phyloP scores from a whole-genome alignment of 2,329 filamentous ascomycete species.

The Clonostachys byssicola region DNA sequence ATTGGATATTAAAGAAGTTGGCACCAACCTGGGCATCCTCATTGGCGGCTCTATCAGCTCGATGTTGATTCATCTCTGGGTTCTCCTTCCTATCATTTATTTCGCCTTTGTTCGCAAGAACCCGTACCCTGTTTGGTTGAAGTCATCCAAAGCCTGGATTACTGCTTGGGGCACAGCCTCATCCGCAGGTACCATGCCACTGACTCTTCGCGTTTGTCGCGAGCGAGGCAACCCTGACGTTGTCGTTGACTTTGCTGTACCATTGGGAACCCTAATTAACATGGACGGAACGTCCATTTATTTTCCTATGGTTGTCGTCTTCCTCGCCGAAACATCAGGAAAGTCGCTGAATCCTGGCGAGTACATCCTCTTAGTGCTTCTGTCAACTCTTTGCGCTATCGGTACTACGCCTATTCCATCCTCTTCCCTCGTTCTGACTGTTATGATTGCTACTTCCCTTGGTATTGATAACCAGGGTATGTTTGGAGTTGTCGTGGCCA shows the following conservation, averaged over 20 bases:
- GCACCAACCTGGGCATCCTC: constrained; percentile 42
- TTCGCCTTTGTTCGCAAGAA: constrained; percentile 35
- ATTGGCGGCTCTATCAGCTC: constrained; percentile 39
- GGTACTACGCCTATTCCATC: constrained; percentile 49
- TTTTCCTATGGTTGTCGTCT: constrained; percentile 47
- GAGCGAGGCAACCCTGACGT: constrained; percentile 34
- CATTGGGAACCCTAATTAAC: constrained; percentile 43
- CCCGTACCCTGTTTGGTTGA: constrained; percentile 41
- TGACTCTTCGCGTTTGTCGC: constrained; percentile 36
- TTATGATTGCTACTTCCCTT: constrained; percentile 44
- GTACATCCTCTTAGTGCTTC: constrained; percentile 42
- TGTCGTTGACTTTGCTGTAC: constrained; percentile 38
- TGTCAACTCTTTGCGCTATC: constrained; percentile 46
- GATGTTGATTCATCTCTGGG: constrained; percentile 41
- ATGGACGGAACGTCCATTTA: constrained; percentile 54
- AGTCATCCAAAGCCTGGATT: constrained; percentile 44
- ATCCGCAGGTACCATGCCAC: constrained; percentile 45
- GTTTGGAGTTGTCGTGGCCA: constrained; percentile 48
- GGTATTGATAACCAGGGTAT: constrained; percentile 39
- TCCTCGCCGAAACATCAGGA: constrained; percentile 45
- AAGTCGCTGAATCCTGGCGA: constrained; percentile 32
- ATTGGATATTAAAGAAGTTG: constrained; percentile 40
- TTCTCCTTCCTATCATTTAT: constrained; percentile 38
- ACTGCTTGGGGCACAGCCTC: constrained; percentile 51
- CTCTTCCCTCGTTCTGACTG: constrained; percentile 43